Evolutionary conservation across 192 early-diverging fungal species (phyloP), one percentile per base, ranked within the genome.

Genomic region (Rhizophlyctis rosea): DNA sequence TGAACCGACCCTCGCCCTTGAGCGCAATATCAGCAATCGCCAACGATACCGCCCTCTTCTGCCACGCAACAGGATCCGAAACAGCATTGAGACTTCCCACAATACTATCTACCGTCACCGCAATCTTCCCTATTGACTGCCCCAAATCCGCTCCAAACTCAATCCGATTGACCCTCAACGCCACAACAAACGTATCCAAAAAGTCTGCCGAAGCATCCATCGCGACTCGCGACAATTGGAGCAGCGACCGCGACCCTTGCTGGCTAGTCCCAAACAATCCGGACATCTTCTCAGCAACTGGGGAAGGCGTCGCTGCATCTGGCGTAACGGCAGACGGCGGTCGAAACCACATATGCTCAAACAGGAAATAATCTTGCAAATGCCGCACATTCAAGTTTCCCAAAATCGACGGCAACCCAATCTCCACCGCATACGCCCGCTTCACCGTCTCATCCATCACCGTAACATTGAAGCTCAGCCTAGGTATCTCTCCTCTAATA

Each of bases 361-460:
- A 80, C 5, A 86, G 61, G 53, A 91, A 76, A 23, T 89, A 69
- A 60, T 90, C 89, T 70, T 91, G 88, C 3, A 89, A 65, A 55
- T 90, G 84, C 1, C 87, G 76, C 30, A 90, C 73, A 55, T 90
- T 89, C 47, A 90, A 62, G 49, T 74, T 77, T 5, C 65, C 76
- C 2, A 61, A 35, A 39, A 88, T 76, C 30, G 67, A 64, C 5
- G 83, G 76, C 16, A 90, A 62, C 48, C 83, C 82, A 5, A 88
- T 69, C 21, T 82, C 74, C 9, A 88, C 69, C 0, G 85, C 77
- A 23, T 85, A 52, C 59, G 58, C 54, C 44, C 74, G 9, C 62
- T 78, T 35, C 61, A 70, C 25, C 76, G 71, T 29, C 63, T 69
- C 3, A 73, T 86, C 57, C 34, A 81, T 79, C 2, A 88, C 67